phyloP scores from a whole-genome alignment of 2,329 filamentous ascomycete genomes.

The Fusarium illudens region DNA sequence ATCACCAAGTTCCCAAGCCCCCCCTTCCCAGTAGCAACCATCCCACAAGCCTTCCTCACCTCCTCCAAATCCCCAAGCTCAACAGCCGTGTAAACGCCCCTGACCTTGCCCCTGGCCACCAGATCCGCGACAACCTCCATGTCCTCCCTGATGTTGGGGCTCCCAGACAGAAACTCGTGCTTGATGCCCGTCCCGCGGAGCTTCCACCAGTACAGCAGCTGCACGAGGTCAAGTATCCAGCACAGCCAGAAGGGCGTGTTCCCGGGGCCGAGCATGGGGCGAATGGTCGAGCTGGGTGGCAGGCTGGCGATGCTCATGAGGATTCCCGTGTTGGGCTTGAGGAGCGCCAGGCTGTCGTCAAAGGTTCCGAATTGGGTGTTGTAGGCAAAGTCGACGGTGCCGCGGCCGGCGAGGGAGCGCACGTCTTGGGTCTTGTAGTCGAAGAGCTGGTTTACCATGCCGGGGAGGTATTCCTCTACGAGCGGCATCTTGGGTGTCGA shows the following conservation, averaged over 20 bases:
- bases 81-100: constrained; percentile 52
- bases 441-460: constrained; percentile 59
- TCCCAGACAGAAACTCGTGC: constrained; percentile 56
- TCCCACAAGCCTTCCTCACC: constrained; percentile 52
- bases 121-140: constrained; percentile 53
- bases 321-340: constrained; percentile 50
- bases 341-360: constrained; percentile 49
- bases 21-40: constrained; percentile 44
- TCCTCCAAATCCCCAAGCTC: constrained; percentile 54
- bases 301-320: constrained; percentile 53
- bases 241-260: constrained; percentile 50
- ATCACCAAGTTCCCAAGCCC: constrained; percentile 44
- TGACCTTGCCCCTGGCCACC: constrained; percentile 54
- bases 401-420: constrained; percentile 47
- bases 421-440: constrained; percentile 59
- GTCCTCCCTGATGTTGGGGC: constrained; percentile 52
- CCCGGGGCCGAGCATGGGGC: constrained; percentile 44
- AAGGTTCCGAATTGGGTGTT: constrained; percentile 57
- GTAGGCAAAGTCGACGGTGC: constrained; percentile 59
- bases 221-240: constrained; percentile 47
- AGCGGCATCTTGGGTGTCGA: constrained; percentile 60
- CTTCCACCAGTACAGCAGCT: constrained; percentile 53
- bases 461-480: constrained; percentile 53
- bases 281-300: constrained; percentile 44
- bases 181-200: constrained; percentile 55